Base-by-base conservation (phyloP, 2,329 filamentous ascomycete genomes). In the Aspergillus novoparasiticus region DNA sequence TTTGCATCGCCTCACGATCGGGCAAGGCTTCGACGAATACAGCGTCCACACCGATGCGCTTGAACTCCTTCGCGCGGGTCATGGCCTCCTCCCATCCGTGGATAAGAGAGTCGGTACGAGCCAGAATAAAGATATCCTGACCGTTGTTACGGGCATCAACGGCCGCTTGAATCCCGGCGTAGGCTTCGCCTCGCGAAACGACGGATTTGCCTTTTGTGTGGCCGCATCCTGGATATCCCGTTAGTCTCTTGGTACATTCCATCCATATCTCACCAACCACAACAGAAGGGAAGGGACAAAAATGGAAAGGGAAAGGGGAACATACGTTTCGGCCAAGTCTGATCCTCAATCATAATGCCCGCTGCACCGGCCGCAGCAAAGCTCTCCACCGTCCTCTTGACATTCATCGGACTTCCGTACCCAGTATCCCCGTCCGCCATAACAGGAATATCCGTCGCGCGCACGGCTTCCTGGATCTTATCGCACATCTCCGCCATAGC, bases 321-420 rank as follows among this genome's bases (percentile, higher is more conserved):
- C 76, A 66, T 60, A 83, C 81, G 70, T 61, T 84, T 83, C 8
- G 82, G 81, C 81, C 81, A 84, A 0, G 79, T 81, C 64, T 83
- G 81, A 59, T 83, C 81, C 61, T 83, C 81, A 60, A 84, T 81
- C 79, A 78, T 79, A 14, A 78, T 62, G 0, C 76, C 76, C 5
- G 76, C 76, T 1, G 75, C 75, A 0, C 75, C 80, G 1, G 81
- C 81, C 5, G 71, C 65, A 0, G 81, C 81, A 66, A 79, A 83
- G 8, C 45, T 51, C 64, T 82, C 75, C 3, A 84, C 81, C 0
- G 81, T 82, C 19, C 81, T 66, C 45, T 75, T 75, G 1, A 83
- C 81, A 55, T 83, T 83, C 79, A 82, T 80, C 3, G 81, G 79
- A 46, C 79, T 77, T 6, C 82, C 82, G 58, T 83, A 83, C 3